Base-by-base conservation (phyloP, 2,329 filamentous ascomycete species). In the Chaetomium sp. region DNA sequence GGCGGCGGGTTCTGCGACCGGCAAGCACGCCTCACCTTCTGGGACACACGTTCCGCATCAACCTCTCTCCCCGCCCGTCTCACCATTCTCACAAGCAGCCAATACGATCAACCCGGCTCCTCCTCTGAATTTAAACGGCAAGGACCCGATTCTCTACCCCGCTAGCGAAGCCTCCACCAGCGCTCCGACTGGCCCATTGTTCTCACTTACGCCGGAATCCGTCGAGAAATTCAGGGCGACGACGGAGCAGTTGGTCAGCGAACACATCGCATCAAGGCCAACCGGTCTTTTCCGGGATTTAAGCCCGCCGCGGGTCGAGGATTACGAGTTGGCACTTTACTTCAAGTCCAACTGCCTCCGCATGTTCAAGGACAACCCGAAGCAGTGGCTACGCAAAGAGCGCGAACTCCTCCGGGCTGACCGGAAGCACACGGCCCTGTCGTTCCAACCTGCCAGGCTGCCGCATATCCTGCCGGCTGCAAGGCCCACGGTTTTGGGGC, bases 71-170 rank as follows among this genome's bases (percentile, higher is more conserved):
- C 86, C 86, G 29, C 86, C 86, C 3, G 81, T 87, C 61, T 88
- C 86, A 35, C 83, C 83, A 10, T 80, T 79, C 63, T 80, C 77
- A 65, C 80, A 79, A 60, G 67, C 74, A 3, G 74, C 78, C 57
- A 75, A 79, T 56, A 73, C 74, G 33, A 70, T 73, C 53, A 72
- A 69, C 35, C 71, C 75, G 42, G 69, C 71, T 1, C 70, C 74
- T 0, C 65, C 69, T 3, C 63, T 62, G 25, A 60, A 55, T 49
- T 66, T 69, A 10, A 49, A 53, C 2, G 73, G 81, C 62, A 79
- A 80, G 68, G 86, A 88, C 66, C 85, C 85, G 1, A 85, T 88
- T 38, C 76, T 88, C 35, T 88, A 85, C 68, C 85, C 85, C 10
- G 61, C 71, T 45, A 79, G 80, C 45, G 83, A 85, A 13, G 65